These are phyloP conservation scores for Cucumis melo DNA, from an alignment of 306 rosid genomes.

Conservation along the genomic window DNA sequence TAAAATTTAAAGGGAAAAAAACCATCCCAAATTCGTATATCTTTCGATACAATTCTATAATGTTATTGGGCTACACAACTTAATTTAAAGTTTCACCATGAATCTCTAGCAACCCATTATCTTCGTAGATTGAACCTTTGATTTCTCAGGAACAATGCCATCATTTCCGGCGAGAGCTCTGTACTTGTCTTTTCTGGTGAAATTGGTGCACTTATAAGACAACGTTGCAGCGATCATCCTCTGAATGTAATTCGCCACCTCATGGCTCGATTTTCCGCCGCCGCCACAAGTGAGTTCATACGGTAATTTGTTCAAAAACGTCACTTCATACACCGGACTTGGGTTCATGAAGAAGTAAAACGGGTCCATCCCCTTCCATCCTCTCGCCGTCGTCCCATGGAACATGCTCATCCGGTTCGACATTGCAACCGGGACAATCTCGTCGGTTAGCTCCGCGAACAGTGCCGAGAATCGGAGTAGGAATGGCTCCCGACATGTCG, in stretches of 20 bases:
- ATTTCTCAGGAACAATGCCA: conserved; percentile 45
- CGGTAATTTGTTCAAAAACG: conserved; percentile 54
- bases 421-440: conserved; percentile 87
- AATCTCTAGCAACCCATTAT: conserved; percentile 45
- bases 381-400: conserved; percentile 77
- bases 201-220: conserved; percentile 64
- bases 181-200: conserved; percentile 71
- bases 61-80: neutral
- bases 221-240: conserved; percentile 53
- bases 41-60: neutral
- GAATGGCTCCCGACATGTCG: conserved; percentile 78
- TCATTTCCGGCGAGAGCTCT: conserved; percentile 81
- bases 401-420: conserved; percentile 79
- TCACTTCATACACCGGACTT: conserved; percentile 66
- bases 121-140: conserved; percentile 19
- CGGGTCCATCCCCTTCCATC: conserved; percentile 92
- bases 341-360: conserved; percentile 94
- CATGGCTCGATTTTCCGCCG: conserved; percentile 52
- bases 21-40: neutral
- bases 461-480: conserved; percentile 56
- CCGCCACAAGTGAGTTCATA: conserved; percentile 38
- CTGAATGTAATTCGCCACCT: conserved; percentile 82
- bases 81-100: neutral
- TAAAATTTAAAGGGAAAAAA: too few species aligned
- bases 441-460: conserved; percentile 59